Evolutionary conservation across 2,329 filamentous ascomycete species (phyloP), one percentile per base, ranked within the genome.

Genomic region (Colletotrichum echinochloae): DNA sequence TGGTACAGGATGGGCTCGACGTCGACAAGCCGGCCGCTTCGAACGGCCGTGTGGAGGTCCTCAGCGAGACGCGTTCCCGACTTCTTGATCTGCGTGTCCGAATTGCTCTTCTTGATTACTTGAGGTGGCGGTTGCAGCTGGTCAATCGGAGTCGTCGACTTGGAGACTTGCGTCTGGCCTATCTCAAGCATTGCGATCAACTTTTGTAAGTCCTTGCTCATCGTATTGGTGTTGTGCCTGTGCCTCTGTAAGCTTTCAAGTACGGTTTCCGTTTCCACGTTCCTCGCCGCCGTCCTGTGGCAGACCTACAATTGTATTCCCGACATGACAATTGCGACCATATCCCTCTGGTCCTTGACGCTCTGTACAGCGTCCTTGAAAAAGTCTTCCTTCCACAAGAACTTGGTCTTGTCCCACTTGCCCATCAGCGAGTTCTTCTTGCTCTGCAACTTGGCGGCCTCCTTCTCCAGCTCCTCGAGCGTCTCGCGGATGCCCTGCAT

Each of bases 401-500:
- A 65, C 26, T 65, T 65, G 8, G 62, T 37, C 62, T 59, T 65
- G n/a, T 65, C 62, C 62, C 62, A 65, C 62, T 48, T 65, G 9
- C 62, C 62, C 51, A 60, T 57, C n/a, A 44, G 39, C 16, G 39
- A 57, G 20, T 49, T 28, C 5, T 44, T 65, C 30, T 49, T 59
- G n/a, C 56, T 54, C 28, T 39, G 48, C n/a, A 70, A 7, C 35
- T 51, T 48, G 20, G 28, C 33, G 23, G 51, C 54, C 57, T 68
- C 51, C 33, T 35, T 44, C n/a, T 62, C 37, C 26, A 70, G 23
- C 2, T 33, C 28, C 23, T 23, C 51, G 20, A 70, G 55, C 26
- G 51, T 67, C 39, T 49, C 37, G 5, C 20, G 4, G 6, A 70
- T 44, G 20, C 30, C 48, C 1, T 37, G 26, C 67, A 61, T 61